Conservation (phyloP, 805 yeast species). For the Clavispora vitiphila region DNA sequence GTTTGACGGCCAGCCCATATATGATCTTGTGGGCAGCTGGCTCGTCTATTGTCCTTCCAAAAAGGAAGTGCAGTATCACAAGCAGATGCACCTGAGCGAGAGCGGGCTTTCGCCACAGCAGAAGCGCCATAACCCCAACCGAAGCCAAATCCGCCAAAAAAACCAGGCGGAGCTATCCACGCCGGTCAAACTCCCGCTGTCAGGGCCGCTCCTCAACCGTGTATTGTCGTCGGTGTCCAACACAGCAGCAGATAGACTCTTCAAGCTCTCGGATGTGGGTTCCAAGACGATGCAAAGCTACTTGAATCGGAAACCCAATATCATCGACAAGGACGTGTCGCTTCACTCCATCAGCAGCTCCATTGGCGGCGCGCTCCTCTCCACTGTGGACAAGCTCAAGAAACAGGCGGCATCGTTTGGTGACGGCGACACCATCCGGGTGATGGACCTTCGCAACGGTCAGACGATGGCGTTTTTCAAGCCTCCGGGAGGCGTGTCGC, state of each 20-base stretch:
- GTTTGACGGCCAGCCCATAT: slow-evolving; percentile 36
- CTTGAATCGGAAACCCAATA: slow-evolving; percentile 19
- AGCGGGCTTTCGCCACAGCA: slow-evolving; percentile 1
- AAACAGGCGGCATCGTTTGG: slow-evolving; percentile 9
- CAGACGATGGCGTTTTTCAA: slow-evolving; percentile 40
- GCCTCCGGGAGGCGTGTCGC: slow-evolving; percentile 60
- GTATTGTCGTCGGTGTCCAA: slow-evolving; percentile 46
- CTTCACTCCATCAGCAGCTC: slow-evolving; percentile 28
- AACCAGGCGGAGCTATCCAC: slow-evolving; percentile 24
- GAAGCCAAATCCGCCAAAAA: no score
- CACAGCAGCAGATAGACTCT: slow-evolving; percentile 48
- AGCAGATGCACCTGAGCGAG: slow-evolving; percentile 19
- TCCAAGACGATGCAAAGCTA: slow-evolving; percentile 39
- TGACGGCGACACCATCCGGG: slow-evolving; percentile 36
- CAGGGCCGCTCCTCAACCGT: slow-evolving; percentile 43
- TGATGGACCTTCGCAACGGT: slow-evolving; percentile 44
- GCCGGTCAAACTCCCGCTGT: slow-evolving; percentile 38
- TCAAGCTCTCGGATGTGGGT: slow-evolving; percentile 45
- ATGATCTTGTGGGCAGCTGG: slow-evolving; percentile 48
- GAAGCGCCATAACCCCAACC: no score
- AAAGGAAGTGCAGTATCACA: slow-evolving; percentile 22
- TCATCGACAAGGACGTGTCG: slow-evolving; percentile 18
- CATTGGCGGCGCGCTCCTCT: slow-evolving; percentile 28
- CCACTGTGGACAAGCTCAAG: slow-evolving; percentile 29
- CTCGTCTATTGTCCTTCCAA: slow-evolving; percentile 42